phyloP scores from a whole-genome alignment of 2,329 filamentous ascomycete species.

The Epichloe hybrida region DNA sequence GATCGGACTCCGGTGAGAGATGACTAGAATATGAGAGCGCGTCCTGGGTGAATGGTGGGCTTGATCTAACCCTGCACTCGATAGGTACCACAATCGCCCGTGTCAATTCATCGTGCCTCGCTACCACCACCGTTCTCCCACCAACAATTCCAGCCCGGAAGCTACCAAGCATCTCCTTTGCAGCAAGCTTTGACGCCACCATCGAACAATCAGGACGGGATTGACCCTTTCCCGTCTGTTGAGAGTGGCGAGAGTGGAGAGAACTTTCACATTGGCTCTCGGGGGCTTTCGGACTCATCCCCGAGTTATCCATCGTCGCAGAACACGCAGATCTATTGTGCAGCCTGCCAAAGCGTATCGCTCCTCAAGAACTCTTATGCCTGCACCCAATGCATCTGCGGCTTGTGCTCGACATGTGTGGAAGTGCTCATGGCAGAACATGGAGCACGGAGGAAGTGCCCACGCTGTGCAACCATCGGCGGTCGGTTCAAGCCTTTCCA shows the following conservation, averaged over 20 bases:
- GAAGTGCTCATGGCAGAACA: constrained; percentile 66
- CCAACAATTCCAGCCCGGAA: constrained; percentile 46
- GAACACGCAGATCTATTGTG: constrained; percentile 80
- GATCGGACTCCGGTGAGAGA: constrained; percentile 73
- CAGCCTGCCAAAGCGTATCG: constrained; percentile 68
- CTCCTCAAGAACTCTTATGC: constrained; percentile 75
- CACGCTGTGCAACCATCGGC: constrained; percentile 65
- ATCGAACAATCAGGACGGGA: constrained; percentile 48
- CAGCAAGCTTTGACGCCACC: constrained; percentile 86
- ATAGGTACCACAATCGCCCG: constrained; percentile 51
- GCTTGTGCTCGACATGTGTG: constrained; percentile 79
- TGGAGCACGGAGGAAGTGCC: constrained; percentile 63
- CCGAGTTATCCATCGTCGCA: constrained; percentile 59
- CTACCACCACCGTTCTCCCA: constrained; percentile 48
- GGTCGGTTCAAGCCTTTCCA: constrained; percentile 76
- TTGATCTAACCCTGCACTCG: not conserved
- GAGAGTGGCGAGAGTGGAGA: constrained; percentile 64
- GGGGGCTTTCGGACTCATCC: constrained; percentile 56
- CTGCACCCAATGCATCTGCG: constrained; percentile 92
- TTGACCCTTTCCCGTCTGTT: constrained; percentile 79
- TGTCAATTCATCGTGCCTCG: constrained; percentile 49
- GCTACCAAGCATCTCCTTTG: constrained; percentile 79
- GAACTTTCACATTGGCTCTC: constrained; percentile 55
- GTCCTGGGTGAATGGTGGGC: not conserved
- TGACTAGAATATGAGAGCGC: not conserved